Evolutionary conservation across 805 yeast genomes (phyloP), one percentile per base, ranked within the genome.

Genomic region (Zygosaccharomyces lentus): DNA sequence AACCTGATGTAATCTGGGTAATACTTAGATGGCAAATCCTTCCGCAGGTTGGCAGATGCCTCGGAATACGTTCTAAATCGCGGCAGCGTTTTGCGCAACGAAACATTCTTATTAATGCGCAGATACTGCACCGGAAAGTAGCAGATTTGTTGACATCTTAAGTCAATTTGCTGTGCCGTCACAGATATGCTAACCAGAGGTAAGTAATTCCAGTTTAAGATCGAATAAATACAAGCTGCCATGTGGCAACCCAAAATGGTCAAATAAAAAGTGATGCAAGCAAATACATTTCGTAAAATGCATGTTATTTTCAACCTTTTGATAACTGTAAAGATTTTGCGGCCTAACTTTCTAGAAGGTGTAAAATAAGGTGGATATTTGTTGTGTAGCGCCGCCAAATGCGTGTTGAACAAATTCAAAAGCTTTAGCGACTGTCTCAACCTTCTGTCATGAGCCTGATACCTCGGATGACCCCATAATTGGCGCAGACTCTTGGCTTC

Each of bases 51-150:
- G 2, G 52, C 44, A 7, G 59, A 55, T 6, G 51, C 45, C 7
- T 47, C 51, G 6, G 48, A 46, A 25, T 38, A 41, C 7, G 43
- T 35, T 27, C 54, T 50, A 5, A 50, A 46, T 10, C 62, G 38
- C 2, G 58, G 53, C 3, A 52, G 40, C 5, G 50, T 48, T 31
- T 47, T 51, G 23, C 50, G 38, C 27, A 53, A 32, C 2, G 46
- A 39, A 3, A 45, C 43, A 25, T 52, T 56, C 49, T 52, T 58
- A 7, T 66, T 62, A 16, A 83, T 73, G 38, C 81, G 76, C 40
- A 80, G 61, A 55, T 84, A 87, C 59, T 90, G 97, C 2, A 78
- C 72, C 0, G 97, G 97, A 55, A 89, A 78, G 56, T 78, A 82
- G 54, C 86, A 78, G 12, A 87, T 62, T 55, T 90, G 96, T 50